Conservation (phyloP, 768 basidiomycete species). For the Tulasnella sp. region DNA sequence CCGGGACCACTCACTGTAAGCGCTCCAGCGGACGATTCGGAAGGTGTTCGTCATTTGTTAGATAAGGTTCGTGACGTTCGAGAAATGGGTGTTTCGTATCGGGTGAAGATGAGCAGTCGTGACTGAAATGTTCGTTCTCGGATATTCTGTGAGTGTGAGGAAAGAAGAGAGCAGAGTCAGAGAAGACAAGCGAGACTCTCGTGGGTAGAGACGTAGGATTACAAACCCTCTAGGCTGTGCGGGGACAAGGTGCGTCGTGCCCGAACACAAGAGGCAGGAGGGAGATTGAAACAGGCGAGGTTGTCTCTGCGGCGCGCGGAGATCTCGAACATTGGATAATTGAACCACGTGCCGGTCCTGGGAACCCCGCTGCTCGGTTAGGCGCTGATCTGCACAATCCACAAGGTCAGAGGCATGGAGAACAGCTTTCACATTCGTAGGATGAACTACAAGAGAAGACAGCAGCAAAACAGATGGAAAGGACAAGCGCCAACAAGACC, state of each 20-base stretch:
- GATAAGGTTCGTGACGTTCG: background rate
- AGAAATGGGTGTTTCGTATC: background rate
- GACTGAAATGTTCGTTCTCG: background rate
- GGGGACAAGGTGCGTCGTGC: background rate
- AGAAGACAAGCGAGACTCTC: background rate
- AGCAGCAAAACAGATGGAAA: too few relatives aligned
- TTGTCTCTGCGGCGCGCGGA: background rate
- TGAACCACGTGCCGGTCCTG: background rate
- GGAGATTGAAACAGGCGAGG: background rate
- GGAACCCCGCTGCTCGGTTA: background rate
- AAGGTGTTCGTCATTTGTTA: slow-evolving; percentile 12
- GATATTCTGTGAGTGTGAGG: background rate
- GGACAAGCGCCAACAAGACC: too few relatives aligned
- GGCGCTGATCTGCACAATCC: background rate
- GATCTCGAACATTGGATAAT: background rate
- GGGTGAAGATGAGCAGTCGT: background rate
- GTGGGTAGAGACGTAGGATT: background rate
- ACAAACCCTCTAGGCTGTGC: background rate
- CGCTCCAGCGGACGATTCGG: slow-evolving; percentile 5
- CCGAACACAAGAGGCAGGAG: background rate
- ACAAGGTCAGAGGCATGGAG: background rate
- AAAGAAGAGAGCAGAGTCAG: background rate
- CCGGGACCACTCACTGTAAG: slow-evolving; percentile 2
- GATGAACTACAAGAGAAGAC: too few relatives aligned
- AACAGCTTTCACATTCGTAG: too few relatives aligned